phyloP scores from a whole-genome alignment of 2,329 filamentous ascomycete genomes.

The Colletotrichum camelliae region DNA sequence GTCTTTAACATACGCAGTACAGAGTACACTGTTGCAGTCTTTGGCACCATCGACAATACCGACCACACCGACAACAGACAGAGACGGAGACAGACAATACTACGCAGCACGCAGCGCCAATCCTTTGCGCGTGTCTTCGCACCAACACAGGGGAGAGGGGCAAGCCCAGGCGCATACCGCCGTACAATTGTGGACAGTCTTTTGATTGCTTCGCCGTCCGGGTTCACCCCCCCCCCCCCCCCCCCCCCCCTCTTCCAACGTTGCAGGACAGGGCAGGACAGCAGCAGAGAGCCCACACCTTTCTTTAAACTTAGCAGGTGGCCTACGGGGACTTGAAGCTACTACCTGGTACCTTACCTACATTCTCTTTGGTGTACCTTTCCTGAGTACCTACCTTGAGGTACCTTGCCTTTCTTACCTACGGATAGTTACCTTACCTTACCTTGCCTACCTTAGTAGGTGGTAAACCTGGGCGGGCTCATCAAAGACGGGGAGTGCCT shows the following conservation, averaged over 20 bases:
- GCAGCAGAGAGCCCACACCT: neutral
- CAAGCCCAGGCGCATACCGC: neutral
- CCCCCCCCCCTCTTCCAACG: neutral
- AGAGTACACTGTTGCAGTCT: neutral
- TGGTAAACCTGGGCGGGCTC: neutral
- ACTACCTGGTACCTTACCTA: neutral
- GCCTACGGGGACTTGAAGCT: neutral
- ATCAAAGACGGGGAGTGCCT: neutral
- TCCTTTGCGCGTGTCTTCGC: neutral
- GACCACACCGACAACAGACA: neutral
- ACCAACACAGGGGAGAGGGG: neutral
- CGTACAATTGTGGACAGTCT: neutral
- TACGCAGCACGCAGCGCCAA: neutral
- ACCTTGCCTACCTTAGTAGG: neutral
- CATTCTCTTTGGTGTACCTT: neutral
- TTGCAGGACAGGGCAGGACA: neutral
- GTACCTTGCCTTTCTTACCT: neutral
- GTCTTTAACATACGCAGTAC: neutral
- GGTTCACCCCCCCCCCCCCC: neutral
- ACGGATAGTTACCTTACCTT: neutral
- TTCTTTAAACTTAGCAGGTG: neutral
- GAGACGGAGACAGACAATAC: neutral
- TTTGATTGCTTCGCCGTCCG: neutral
- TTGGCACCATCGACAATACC: neutral
- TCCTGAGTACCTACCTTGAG: neutral